These are phyloP conservation scores for Phaseolus lunatus DNA, from an alignment of 306 rosid species.

Conservation along the genomic window DNA sequence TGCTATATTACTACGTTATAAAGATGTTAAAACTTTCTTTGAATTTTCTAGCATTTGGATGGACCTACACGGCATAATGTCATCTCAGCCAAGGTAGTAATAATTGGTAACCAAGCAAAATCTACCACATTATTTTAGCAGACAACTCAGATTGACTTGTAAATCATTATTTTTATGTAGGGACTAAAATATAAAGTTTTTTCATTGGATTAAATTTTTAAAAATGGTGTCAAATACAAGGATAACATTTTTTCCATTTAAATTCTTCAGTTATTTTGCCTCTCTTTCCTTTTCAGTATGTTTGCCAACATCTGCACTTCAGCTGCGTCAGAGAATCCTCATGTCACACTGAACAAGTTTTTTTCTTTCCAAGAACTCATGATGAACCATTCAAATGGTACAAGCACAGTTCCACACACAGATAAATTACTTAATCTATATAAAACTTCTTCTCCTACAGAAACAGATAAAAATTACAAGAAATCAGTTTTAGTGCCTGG, in stretches of 20 bases:
- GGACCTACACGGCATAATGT: neutral
- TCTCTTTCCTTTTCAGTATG: constrained; percentile 15
- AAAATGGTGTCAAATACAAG: neutral
- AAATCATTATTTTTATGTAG: neutral
- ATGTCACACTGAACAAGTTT: constrained; percentile 19
- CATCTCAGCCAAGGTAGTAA: neutral
- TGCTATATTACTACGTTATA: neutral
- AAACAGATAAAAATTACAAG: neutral
- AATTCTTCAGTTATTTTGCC: neutral
- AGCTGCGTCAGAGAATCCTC: constrained; percentile 24
- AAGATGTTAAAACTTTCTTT: neutral
- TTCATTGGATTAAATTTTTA: neutral
- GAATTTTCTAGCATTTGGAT: neutral
- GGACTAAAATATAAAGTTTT: neutral
- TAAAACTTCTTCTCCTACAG: neutral
- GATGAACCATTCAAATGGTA: constrained; percentile 16
- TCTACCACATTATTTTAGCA: neutral
- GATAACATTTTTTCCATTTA: neutral
- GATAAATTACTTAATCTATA: neutral
- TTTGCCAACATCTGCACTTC: constrained; percentile 13
- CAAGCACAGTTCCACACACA: neutral
- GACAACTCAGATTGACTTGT: neutral
- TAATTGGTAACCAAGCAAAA: neutral
- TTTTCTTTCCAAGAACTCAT: constrained; percentile 29
- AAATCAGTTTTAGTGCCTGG: neutral